A percentile compares a stretch with the other conserved stretches of the same genome.
These are phyloP conservation scores for Pseudocercospora pini-densiflorae DNA, from an alignment of 2,329 filamentous ascomycete genomes.

Conservation along the genomic window DNA sequence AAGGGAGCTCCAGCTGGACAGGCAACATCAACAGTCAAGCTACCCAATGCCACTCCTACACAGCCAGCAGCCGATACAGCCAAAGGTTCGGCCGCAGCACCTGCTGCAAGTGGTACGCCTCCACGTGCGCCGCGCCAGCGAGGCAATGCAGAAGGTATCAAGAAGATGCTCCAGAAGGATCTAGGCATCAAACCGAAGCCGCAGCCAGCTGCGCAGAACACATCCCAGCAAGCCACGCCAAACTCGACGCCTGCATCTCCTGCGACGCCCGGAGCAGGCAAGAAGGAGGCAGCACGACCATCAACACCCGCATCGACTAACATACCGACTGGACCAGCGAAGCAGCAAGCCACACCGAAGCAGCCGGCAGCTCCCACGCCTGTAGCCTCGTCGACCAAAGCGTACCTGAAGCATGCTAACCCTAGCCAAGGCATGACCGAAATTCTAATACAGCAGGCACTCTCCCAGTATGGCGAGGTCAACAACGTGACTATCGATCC, in stretches of 20 bases:
- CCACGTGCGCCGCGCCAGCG: slow-evolving; percentile 35
- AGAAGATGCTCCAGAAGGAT: slow-evolving; percentile 65
- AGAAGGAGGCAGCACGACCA: slow-evolving; percentile 35
- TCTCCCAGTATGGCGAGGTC: slow-evolving; percentile 75
- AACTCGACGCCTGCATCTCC: slow-evolving; percentile 19
- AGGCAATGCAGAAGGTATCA: slow-evolving; percentile 41
- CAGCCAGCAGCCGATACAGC: slow-evolving; percentile 38
- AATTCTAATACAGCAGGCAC: slow-evolving; percentile 72
- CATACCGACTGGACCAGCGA: slow-evolving; percentile 23
- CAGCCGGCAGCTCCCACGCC: slow-evolving; percentile 29
- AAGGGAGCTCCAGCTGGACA: slow-evolving; percentile 28
- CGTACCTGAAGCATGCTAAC: slow-evolving; percentile 65
- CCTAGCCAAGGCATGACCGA: slow-evolving; percentile 92
- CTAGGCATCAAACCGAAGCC: slow-evolving; percentile 57
- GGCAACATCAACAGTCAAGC: slow-evolving; percentile 6
- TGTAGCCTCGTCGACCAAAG: slow-evolving; percentile 54
- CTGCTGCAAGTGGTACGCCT: slow-evolving; percentile 20
- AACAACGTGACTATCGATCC: slow-evolving; percentile 89
- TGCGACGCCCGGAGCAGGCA: slow-evolving; percentile 29
- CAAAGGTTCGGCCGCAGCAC: slow-evolving; percentile 52
- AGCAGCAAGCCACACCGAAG: slow-evolving; percentile 38
- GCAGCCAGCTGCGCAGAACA: slow-evolving; percentile 20
- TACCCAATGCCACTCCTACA: slow-evolving; percentile 38
- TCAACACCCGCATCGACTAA: slow-evolving; percentile 24
- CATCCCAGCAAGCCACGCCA: slow-evolving; percentile 10